Base-by-base conservation (phyloP, 2,329 filamentous ascomycete genomes). In the Dryadomyces sulphureus region DNA sequence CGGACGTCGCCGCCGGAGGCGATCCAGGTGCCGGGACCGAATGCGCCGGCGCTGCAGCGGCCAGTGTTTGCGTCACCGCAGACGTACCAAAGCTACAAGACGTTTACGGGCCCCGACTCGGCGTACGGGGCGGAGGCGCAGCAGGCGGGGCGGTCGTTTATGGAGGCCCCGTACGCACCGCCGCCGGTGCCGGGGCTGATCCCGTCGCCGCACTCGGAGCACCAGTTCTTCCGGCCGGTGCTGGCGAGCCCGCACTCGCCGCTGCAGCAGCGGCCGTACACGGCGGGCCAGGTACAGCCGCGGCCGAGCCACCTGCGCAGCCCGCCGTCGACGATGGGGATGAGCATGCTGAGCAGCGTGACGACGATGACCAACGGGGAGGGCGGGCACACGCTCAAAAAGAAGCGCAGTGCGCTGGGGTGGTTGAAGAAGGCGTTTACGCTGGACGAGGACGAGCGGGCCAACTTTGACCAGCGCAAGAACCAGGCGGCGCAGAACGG, bases 391-490 rank as follows among this genome's bases (percentile, higher is more conserved):
- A 55, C 55, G 34, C 56, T 79, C 5, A 80, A 80, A 59, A 81
- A 80, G 65, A 81, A 81, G 65, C 70, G 75, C 51, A 80, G 77
- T 54, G 75, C 76, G 1, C 79, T 81, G 55, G 77, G 77, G 2
- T 81, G 77, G 77, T 59, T 81, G 47, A 81, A 80, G 60, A 81
- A 81, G 62, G 77, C 77, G 1, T 81, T 81, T 45, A 73, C 72
- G 30, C 60, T 81, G 22, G 76, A 79, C 49, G 77, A 81, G 20
- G 75, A 80, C 41, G 77, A 81, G 58, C 70, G 69, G 45, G 66
- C 68, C 8, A 69, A 70, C 9, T 81, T 77, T 51, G 75, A 80
- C 56, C 69, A 70, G 40, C 68, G 70, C 48, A 72, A 65, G 55
- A 63, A 65, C 7, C 65, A 67, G 54, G 62, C 69, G 48, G 48